Evolutionary conservation across 2,329 filamentous ascomycete species (phyloP).

Genomic region (Curvularia eragrostidis): DNA sequence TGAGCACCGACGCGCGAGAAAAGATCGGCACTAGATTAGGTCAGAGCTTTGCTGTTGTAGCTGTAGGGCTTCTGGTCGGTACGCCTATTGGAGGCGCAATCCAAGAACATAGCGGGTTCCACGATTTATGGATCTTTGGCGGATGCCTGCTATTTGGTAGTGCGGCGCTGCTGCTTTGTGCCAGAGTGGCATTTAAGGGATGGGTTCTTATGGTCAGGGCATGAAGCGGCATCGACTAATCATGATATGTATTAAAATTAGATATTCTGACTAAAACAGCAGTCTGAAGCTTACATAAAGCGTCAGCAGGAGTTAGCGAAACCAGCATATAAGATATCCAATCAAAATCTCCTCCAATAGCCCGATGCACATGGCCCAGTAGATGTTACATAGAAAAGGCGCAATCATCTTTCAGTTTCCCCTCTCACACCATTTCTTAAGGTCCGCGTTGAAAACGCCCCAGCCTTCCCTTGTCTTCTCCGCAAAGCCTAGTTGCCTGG

Average conservation of each 20-base stretch:
- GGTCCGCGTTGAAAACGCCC: conserved; percentile 21
- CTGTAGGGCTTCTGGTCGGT: conserved; percentile 61
- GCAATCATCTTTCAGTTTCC: neutral
- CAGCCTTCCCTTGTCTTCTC: conserved; percentile 23
- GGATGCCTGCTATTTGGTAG: conserved; percentile 43
- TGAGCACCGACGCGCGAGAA: conserved; percentile 52
- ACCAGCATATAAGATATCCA: neutral
- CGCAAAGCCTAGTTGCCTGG: conserved; percentile 13
- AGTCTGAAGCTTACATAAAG: neutral
- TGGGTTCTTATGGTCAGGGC: conserved; percentile 36
- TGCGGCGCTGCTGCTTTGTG: conserved; percentile 26
- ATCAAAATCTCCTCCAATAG: neutral
- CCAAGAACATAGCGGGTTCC: conserved; percentile 53
- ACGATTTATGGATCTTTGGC: conserved; percentile 54
- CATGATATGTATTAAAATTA: neutral
- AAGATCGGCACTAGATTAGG: conserved; percentile 62
- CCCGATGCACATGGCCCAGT: neutral
- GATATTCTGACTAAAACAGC: neutral
- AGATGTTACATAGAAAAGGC: neutral
- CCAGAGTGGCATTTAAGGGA: conserved; percentile 36
- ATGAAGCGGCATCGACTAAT: conserved; percentile 16
- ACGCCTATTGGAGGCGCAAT: conserved; percentile 66
- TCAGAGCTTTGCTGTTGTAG: conserved; percentile 60
- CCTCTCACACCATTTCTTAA: conserved; percentile 24
- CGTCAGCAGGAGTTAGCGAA: neutral